Conservation (phyloP, 2,329 filamentous ascomycete genomes). For the Ascochyta viciae-villosae region DNA sequence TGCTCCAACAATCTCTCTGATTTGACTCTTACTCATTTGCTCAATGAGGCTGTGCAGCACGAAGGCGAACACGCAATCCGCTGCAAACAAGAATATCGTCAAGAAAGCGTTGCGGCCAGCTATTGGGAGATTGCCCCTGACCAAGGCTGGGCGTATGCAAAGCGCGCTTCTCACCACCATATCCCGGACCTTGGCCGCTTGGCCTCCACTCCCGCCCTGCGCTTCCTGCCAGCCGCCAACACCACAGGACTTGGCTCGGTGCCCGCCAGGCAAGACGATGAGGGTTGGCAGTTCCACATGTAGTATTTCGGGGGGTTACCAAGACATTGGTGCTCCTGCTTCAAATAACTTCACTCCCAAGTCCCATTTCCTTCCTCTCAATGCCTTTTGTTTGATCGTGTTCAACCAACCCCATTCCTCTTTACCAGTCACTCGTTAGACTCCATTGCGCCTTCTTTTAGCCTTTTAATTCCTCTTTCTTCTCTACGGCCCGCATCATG, state of each 20-base stretch:
- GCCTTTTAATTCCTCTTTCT: constrained; percentile 37
- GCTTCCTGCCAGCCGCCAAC: constrained; percentile 36
- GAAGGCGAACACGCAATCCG: constrained; percentile 32
- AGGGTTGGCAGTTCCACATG: constrained; percentile 50
- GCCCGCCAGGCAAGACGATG: constrained; percentile 38
- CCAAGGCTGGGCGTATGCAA: constrained; percentile 43
- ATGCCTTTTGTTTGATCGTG: constrained; percentile 39
- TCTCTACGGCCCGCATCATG: constrained; percentile 32
- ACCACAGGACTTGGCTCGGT: constrained; percentile 40
- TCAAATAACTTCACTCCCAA: constrained; percentile 41
- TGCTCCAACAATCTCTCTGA: constrained; percentile 2
- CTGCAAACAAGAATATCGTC: constrained; percentile 24
- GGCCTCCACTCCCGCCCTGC: constrained; percentile 39
- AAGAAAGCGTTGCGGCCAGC: constrained; percentile 21
- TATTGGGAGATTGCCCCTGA: constrained; percentile 36
- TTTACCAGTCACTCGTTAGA: constrained; percentile 49
- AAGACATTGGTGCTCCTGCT: constrained; percentile 37
- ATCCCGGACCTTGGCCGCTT: constrained; percentile 36
- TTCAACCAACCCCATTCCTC: constrained; percentile 26
- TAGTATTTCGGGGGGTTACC: constrained; percentile 29
- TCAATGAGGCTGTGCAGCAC: constrained; percentile 38
- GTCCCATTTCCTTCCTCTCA: constrained; percentile 26
- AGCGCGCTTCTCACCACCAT: constrained; percentile 35
- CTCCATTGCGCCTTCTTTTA: constrained; percentile 30
- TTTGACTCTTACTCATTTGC: constrained; percentile 3